phyloP scores from a whole-genome alignment of 345 rosid genomes.

The Odontarrhena argentea region DNA sequence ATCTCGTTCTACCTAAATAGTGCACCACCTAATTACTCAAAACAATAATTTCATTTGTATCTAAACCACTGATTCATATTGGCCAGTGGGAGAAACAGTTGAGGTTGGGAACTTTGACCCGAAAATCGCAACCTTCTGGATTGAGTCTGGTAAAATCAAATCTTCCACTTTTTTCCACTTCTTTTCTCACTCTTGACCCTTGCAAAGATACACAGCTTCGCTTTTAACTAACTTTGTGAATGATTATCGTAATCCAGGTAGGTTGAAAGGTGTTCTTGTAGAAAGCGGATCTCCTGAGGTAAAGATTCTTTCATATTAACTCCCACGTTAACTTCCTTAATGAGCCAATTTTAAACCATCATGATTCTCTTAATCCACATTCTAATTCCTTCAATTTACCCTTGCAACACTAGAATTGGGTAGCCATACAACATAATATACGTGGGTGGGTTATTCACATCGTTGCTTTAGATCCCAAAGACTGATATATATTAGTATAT shows the following conservation, averaged over 20 bases:
- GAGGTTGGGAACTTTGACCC: constrained; percentile 92
- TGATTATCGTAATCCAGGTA: constrained; percentile 52
- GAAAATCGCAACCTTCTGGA: constrained; percentile 92
- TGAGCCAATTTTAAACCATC: not conserved
- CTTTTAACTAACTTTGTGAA: constrained; percentile 5
- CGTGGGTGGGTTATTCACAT: too few relatives aligned
- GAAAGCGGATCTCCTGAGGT: constrained; percentile 98
- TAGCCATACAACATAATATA: too few relatives aligned
- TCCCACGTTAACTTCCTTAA: not conserved
- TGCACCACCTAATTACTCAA: not conserved
- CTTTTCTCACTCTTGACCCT: not conserved
- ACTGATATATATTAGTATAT: too few relatives aligned
- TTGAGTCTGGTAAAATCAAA: constrained; percentile 66
- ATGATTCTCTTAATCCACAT: not conserved
- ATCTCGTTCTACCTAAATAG: not conserved
- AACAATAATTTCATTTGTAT: not conserved
- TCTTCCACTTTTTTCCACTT: constrained; percentile 5
- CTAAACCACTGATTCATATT: constrained; percentile 32
- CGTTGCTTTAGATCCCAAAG: too few relatives aligned
- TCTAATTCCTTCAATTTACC: too few relatives aligned
- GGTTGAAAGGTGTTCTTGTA: constrained; percentile 88
- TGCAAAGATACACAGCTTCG: not conserved
- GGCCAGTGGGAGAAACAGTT: constrained; percentile 82
- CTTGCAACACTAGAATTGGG: too few relatives aligned
- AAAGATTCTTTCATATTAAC: constrained; percentile 30